phyloP scores from a whole-genome alignment of 2,329 filamentous ascomycete genomes.

The Helicocarpus griseus region DNA sequence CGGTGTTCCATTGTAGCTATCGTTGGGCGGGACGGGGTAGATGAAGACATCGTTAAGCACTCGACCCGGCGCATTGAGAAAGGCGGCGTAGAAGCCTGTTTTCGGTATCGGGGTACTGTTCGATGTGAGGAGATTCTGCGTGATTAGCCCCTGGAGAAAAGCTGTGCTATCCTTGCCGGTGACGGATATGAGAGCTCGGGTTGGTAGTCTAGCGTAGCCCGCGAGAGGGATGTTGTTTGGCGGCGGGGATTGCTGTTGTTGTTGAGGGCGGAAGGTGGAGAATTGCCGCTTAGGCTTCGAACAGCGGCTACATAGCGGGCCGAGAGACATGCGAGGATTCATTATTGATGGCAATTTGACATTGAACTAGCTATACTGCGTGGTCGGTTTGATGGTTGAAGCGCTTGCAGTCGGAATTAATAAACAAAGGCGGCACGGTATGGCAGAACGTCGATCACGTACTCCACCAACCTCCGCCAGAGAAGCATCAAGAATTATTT shows the following conservation, averaged over 20 bases:
- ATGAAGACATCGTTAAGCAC: constrained; percentile 86
- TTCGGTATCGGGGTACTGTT: constrained; percentile 28
- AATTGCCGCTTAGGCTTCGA: constrained; percentile 20
- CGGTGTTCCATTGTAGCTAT: constrained; percentile 13
- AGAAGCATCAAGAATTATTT: not conserved
- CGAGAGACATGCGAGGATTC: constrained; percentile 18
- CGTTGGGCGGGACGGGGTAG: constrained; percentile 50
- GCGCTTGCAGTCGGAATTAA: not conserved
- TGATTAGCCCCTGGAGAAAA: constrained; percentile 83
- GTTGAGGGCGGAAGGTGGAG: constrained; percentile 17
- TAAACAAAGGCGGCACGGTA: not conserved
- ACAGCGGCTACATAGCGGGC: constrained; percentile 23
- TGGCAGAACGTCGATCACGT: constrained; percentile 1
- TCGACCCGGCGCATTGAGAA: constrained; percentile 76
- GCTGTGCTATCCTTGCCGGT: constrained; percentile 68
- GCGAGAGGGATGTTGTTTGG: constrained; percentile 26
- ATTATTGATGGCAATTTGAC: constrained; percentile 18
- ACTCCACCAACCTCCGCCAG: no score
- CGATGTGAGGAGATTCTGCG: constrained; percentile 51
- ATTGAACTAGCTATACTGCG: not conserved
- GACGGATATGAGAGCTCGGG: constrained; percentile 69
- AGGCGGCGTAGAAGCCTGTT: constrained; percentile 64
- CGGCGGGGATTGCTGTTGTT: not conserved
- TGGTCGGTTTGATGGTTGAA: not conserved
- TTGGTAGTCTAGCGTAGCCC: constrained; percentile 49